Base-by-base conservation (phyloP, 192 early-diverging fungal genomes). In the Coemansia sp. region DNA sequence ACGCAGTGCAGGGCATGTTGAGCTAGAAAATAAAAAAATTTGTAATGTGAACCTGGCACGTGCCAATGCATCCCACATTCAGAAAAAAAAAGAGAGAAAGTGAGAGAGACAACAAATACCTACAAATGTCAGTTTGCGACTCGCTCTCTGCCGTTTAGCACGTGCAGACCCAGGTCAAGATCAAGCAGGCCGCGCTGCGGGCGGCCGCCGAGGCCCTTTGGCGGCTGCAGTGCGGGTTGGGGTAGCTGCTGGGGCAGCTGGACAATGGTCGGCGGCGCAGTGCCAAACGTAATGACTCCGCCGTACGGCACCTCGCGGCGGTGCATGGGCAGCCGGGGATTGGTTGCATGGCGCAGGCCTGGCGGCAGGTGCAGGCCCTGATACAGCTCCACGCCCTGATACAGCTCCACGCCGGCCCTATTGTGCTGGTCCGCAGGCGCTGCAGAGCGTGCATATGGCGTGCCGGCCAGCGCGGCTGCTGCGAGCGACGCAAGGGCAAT, bases 341-440 rank as follows among this genome's bases (percentile, higher is more conserved):
- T 54, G 40, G 37, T 39, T 23, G 38, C 49, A 38, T 55, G 53
- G 30, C 57, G 59, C 17, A 58, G 51, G 0, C 60, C 67, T 9
- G 60, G 67, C 12, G 67, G 67, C 42, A 69, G 55, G 30, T 64
- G 62, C 23, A 45, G 47, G 27, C 59, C 62, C 58, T 61, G 62
- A 37, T 65, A 64, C 51, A 69, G 48, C 57, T 46, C 14, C 49
- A 50, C 53, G 33, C 33, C 34, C 15, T 2, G 18, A 25, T 0
- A 17, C 24, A 11, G 40, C 15, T 5, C 42, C 4, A 18, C 4
- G 42, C 18, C 15, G 42, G 30, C 30, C 30, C 30, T 33, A 33
- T 33, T 33, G 30, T 33, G 30, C 30, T 33, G 30, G 30, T 37
- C 34, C 43, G 43, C 43, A 17, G 4, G 19, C 17, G 45, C n/a